phyloP scores from a whole-genome alignment of 768 basidiomycete genomes.

The Boletus sp. region DNA sequence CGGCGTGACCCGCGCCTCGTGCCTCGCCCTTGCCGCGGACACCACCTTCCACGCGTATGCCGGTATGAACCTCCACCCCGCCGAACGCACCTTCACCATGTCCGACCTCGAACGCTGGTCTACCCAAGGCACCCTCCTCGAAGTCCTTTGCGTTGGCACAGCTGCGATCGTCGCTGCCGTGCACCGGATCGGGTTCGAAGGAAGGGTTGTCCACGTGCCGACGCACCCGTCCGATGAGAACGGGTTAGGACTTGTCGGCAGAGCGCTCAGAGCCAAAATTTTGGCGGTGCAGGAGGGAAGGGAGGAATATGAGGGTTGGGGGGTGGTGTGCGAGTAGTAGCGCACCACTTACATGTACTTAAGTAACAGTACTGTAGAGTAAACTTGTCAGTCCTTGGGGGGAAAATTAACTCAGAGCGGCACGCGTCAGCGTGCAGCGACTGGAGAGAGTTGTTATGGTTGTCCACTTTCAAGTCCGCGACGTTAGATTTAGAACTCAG shows the following conservation, averaged over 20 bases:
- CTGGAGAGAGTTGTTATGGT: too few relatives aligned
- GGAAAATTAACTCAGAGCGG: too few relatives aligned
- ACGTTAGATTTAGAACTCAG: too few relatives aligned
- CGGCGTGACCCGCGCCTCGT: slow-evolving; percentile 87
- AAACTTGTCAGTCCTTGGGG: too few relatives aligned
- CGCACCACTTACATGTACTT: too few relatives aligned
- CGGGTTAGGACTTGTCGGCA: slow-evolving; percentile 57
- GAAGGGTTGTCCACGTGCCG: slow-evolving; percentile 61
- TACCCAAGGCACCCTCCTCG: slow-evolving; percentile 63
- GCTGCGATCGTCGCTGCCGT: slow-evolving; percentile 76
- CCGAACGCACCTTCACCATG: slow-evolving; percentile 64
- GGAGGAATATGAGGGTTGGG: slow-evolving; percentile 63
- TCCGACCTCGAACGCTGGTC: slow-evolving; percentile 54
- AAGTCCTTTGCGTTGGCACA: slow-evolving; percentile 84
- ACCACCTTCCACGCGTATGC: slow-evolving; percentile 43
- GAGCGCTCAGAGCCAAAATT: slow-evolving; percentile 69
- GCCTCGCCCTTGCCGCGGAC: slow-evolving; percentile 66
- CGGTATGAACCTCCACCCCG: slow-evolving; percentile 37
- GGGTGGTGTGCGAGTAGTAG: slow-evolving; percentile 35
- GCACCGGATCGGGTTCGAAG: slow-evolving; percentile 71
- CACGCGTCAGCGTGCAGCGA: too few relatives aligned
- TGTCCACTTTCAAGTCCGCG: too few relatives aligned
- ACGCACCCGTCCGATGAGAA: slow-evolving; percentile 39
- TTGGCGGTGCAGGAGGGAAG: slow-evolving; percentile 74
- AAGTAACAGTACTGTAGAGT: too few relatives aligned